phyloP scores from a whole-genome alignment of 2,329 filamentous ascomycete species.

The Hawksworthiomyces lignivorus region DNA sequence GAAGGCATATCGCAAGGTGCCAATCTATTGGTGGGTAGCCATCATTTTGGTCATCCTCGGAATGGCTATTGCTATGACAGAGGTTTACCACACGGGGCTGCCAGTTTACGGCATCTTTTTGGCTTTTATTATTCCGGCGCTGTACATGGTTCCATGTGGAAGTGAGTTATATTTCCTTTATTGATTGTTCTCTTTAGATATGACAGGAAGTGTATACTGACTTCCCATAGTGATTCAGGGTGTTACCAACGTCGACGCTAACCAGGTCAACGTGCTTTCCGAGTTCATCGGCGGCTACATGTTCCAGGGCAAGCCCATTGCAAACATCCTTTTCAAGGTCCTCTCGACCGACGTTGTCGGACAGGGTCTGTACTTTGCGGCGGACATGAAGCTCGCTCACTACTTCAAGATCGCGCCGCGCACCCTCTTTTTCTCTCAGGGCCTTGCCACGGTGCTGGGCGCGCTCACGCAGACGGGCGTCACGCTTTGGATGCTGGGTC shows the following conservation, averaged over 20 bases:
- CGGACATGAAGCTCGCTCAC: conserved; percentile 44
- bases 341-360: conserved; percentile 32
- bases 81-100: conserved; percentile 36
- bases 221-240: conserved; percentile 30
- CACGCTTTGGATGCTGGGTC: conserved; percentile 25
- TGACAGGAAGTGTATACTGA: background rate
- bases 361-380: conserved; percentile 37
- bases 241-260: conserved; percentile 39
- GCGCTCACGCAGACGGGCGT: conserved; percentile 34
- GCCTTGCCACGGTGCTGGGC: conserved; percentile 38
- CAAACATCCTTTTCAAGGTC: conserved; percentile 39
- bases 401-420: conserved; percentile 43
- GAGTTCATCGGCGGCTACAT: conserved; percentile 42
- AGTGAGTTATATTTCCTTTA: conserved; percentile 13
- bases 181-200: background rate
- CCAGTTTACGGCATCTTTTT: conserved; percentile 37
- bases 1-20: conserved; percentile 25
- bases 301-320: conserved; percentile 36
- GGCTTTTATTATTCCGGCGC: conserved; percentile 33
- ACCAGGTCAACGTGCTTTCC: conserved; percentile 39
- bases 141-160: conserved; percentile 39
- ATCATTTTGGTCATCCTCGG: conserved; percentile 26
- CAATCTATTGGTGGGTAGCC: conserved; percentile 37
- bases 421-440: conserved; percentile 40
- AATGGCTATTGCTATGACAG: conserved; percentile 31